Evolutionary conservation across 495 filamentous ascomycete genomes (phyloP), one percentile per base, ranked within the genome.

Genomic region (Cryomyces antarcticus): DNA sequence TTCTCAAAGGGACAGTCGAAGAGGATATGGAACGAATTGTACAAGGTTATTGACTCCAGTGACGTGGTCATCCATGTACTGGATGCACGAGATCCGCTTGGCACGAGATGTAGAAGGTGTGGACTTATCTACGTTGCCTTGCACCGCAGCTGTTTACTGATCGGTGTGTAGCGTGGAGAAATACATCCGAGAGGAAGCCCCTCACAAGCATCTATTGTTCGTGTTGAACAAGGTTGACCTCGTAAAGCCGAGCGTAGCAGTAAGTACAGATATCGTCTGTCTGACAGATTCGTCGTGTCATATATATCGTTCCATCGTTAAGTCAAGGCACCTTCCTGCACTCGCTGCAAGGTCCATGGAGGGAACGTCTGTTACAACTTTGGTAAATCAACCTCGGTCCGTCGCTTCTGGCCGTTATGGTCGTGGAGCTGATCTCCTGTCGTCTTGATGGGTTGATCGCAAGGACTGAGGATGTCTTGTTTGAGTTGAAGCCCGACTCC

Each of bases 11-110:
- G 89, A 11, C 83, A 93, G 57, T 82, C 75, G 49, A 92, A 89
- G 60, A 69, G 89, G 39, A 97, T 97, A 50, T 96, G 86, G 86
- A 95, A 95, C 59, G 89, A 97, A 52, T 60, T 97, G n/a, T 94
- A 88, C 65, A 93, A 97, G 63, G 60, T 63, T 42, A 62, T 64
- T 37, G 61, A 64, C 45, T 56, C 51, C 28, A 48, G 41, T 6
- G 61, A 64, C 44, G 61, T 64, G 4, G 51, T 64, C 7, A 43
- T 64, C 5, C 60, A 64, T 39, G 58, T 64, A 12, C 51, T 64
- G 1, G 61, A 64, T 42, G 61, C 61, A 7, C 44, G 61, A 27
- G 59, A 64, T 48, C 61, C 61, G 10, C 34, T 58, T 3, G 61
- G 61, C 9, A 64, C 61, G 4, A 33, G 61, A 37, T 64, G 89